These are phyloP conservation scores for Rachicladosporium sp. DNA, from an alignment of 2,329 filamentous ascomycete species.

Conservation along the genomic window DNA sequence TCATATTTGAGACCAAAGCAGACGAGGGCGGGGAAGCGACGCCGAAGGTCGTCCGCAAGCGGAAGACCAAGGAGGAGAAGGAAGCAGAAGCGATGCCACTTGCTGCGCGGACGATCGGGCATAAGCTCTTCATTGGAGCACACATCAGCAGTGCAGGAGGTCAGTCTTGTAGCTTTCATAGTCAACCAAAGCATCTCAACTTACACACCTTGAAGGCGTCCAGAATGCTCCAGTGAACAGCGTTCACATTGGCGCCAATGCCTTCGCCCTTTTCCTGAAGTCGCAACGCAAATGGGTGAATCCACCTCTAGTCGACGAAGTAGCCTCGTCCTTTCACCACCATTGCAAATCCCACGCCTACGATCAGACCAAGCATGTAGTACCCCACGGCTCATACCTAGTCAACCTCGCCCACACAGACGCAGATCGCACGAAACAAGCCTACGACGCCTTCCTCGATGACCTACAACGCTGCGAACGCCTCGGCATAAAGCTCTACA, in stretches of 20 bases:
- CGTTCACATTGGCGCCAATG: slow-evolving; percentile 54
- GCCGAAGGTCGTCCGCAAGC: slow-evolving; percentile 23
- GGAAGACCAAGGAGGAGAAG: slow-evolving; percentile 47
- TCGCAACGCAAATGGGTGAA: slow-evolving; percentile 92
- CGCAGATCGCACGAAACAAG: slow-evolving; percentile 65
- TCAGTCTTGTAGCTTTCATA: slow-evolving; percentile 25
- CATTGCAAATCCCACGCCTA: slow-evolving; percentile 59
- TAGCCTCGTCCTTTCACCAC: slow-evolving; percentile 56
- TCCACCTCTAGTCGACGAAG: slow-evolving; percentile 58
- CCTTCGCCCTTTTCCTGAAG: slow-evolving; percentile 91
- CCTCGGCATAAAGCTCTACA: slow-evolving; percentile 81
- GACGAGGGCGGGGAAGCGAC: too few species aligned
- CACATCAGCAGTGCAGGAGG: slow-evolving; percentile 86
- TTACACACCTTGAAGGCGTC: slow-evolving; percentile 46
- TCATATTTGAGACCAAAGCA: too few species aligned
- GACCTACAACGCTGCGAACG: slow-evolving; percentile 75
- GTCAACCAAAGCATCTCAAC: not conserved
- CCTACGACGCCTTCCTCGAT: slow-evolving; percentile 75
- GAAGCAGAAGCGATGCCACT: slow-evolving; percentile 49
- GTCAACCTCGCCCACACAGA: slow-evolving; percentile 90
- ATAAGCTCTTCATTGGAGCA: slow-evolving; percentile 83
- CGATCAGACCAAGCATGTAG: slow-evolving; percentile 57
- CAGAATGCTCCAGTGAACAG: slow-evolving; percentile 62
- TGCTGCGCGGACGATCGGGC: slow-evolving; percentile 53
- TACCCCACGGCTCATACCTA: slow-evolving; percentile 92